phyloP scores from a whole-genome alignment of 164 flowering plant genomes.

The Macadamia tetraphylla region DNA sequence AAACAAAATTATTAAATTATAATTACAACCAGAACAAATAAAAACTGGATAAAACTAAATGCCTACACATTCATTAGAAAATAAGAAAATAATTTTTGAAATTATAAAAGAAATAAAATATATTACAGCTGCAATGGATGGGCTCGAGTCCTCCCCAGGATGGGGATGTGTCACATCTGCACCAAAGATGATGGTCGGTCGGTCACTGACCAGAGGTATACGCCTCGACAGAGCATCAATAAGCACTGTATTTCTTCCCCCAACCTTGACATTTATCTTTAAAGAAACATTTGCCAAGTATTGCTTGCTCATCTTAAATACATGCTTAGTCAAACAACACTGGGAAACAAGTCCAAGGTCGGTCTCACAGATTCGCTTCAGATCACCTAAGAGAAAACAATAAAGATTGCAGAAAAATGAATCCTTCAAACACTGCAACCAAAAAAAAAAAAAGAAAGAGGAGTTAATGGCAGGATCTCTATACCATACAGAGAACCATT shows the following conservation, averaged over 20 bases:
- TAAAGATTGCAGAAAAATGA: not conserved
- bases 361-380: conserved; percentile 91
- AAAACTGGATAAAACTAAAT: too few relatives aligned
- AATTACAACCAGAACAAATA: too few relatives aligned
- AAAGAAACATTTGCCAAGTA: conserved; percentile 86
- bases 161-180: conserved; percentile 99
- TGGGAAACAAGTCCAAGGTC: conserved; percentile 91
- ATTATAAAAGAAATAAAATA: too few relatives aligned
- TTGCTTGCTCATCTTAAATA: conserved; percentile 63
- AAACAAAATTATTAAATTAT: too few relatives aligned
- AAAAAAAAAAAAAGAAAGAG: too few relatives aligned
- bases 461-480: not conserved
- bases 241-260: conserved; percentile 90
- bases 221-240: conserved; percentile 87
- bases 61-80: too few relatives aligned
- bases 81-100: too few relatives aligned
- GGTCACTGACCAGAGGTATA: conserved; percentile 78
- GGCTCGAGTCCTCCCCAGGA: conserved; percentile 96
- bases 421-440: too few relatives aligned
- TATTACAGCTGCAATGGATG: conserved; percentile 92
- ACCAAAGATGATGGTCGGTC: conserved; percentile 92
- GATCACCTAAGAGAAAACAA: conserved; percentile 41
- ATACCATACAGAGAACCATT: conserved; percentile 88
- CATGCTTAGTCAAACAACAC: conserved; percentile 85
- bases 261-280: conserved; percentile 93